Conservation (phyloP, 2,329 filamentous ascomycete genomes). For the Esteya vermicola region DNA sequence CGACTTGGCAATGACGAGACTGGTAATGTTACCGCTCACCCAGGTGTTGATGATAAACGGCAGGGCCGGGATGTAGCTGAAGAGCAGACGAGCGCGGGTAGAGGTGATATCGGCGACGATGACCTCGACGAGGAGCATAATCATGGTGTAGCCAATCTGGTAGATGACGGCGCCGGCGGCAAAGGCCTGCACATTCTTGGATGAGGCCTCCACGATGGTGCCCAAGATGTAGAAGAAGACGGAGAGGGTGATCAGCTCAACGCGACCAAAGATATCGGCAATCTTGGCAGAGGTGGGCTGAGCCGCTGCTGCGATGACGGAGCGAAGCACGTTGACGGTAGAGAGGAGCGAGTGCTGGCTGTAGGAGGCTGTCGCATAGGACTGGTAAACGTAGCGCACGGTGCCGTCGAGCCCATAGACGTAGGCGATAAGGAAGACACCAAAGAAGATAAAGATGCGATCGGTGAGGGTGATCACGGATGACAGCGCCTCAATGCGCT, state of each 20-base stretch:
- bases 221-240: slow-evolving; percentile 27
- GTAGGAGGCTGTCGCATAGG: slow-evolving; percentile 36
- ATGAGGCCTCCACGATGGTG: slow-evolving; percentile 40
- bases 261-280: slow-evolving; percentile 47
- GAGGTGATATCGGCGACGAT: slow-evolving; percentile 51
- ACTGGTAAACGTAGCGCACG: slow-evolving; percentile 40
- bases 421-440: slow-evolving; percentile 50
- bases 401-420: slow-evolving; percentile 47
- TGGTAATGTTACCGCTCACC: slow-evolving; percentile 43
- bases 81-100: slow-evolving; percentile 45
- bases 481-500: slow-evolving; percentile 42
- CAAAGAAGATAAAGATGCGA: slow-evolving; percentile 34
- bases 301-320: slow-evolving; percentile 16
- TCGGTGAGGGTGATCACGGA: slow-evolving; percentile 35
- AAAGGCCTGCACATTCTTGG: slow-evolving; percentile 31
- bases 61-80: slow-evolving; percentile 47
- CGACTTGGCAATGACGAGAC: slow-evolving; percentile 30
- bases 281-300: slow-evolving; percentile 43
- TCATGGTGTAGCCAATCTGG: slow-evolving; percentile 48
- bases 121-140: slow-evolving; percentile 48
- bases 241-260: slow-evolving; percentile 40
- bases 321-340: slow-evolving; percentile 29
- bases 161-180: slow-evolving; percentile 45
- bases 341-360: slow-evolving; percentile 38
- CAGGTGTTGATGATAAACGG: slow-evolving; percentile 50